Evolutionary conservation across 169 alveolate species (phyloP).

Genomic region (Cryptosporidium baileyi): DNA sequence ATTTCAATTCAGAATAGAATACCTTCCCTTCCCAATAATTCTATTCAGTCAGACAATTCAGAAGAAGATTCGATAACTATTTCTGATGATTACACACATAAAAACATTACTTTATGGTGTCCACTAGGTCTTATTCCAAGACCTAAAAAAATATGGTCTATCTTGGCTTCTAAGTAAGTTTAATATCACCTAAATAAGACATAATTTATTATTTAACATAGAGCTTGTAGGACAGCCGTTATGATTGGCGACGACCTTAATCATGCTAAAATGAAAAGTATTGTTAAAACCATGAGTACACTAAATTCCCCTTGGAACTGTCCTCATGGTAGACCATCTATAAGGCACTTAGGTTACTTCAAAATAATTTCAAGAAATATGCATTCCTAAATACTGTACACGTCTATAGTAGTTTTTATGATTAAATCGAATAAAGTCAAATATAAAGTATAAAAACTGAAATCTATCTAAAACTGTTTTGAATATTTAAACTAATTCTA

Average conservation of each 20-base stretch:
- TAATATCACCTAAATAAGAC: not conserved
- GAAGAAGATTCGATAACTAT: constrained; percentile 51
- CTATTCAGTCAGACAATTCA: constrained; percentile 58
- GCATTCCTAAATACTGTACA: no score
- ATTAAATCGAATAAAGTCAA: no score
- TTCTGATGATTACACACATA: constrained; percentile 17
- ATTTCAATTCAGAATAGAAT: constrained; percentile 34
- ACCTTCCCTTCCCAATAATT: constrained; percentile 70
- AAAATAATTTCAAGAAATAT: no score
- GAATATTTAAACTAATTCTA: no score
- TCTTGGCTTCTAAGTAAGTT: constrained; percentile 86
- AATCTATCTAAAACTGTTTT: no score
- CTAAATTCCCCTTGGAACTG: constrained; percentile 98
- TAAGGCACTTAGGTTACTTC: constrained; percentile 85
- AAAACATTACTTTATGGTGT: constrained; percentile 26
- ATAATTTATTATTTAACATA: constrained; percentile 8
- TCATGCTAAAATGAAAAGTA: constrained; percentile 84
- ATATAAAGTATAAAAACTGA: no score
- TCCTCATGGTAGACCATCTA: constrained; percentile 99
- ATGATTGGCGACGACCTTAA: constrained; percentile 95
- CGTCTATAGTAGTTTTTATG: no score
- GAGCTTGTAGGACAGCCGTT: constrained; percentile 96
- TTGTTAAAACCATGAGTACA: constrained; percentile 84
- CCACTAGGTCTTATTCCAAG: constrained; percentile 74
- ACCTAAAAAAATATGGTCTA: constrained; percentile 83